phyloP scores from a whole-genome alignment of 1,284 basidiomycete genomes.

The Omphalotus olearius region DNA sequence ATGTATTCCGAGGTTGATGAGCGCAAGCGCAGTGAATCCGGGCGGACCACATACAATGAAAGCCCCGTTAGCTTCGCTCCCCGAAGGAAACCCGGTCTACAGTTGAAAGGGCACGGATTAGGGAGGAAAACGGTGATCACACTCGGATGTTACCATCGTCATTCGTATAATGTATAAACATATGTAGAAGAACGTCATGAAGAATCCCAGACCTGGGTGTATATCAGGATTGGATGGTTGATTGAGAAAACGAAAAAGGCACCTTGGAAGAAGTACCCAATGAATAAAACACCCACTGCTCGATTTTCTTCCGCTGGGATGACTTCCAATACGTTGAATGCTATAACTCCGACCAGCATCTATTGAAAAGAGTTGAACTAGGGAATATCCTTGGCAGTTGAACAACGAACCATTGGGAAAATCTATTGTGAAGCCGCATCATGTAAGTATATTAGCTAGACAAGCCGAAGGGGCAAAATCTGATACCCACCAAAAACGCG shows the following conservation, averaged over 20 bases:
- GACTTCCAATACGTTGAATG: conserved; percentile 39
- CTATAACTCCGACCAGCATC: conserved; percentile 46
- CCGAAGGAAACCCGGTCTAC: conserved; percentile 43
- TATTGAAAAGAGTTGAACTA: conserved; percentile 14
- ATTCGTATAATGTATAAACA: conserved; percentile 45
- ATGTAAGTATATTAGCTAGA: not conserved
- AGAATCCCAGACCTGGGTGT: conserved; percentile 37
- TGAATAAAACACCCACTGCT: conserved; percentile 36
- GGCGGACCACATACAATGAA: conserved; percentile 45
- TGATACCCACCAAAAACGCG: conserved; percentile 33
- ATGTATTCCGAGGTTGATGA: conserved; percentile 39
- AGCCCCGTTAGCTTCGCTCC: conserved; percentile 45
- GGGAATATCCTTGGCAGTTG: not conserved
- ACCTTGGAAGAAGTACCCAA: conserved; percentile 48
- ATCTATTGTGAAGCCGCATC: conserved; percentile 22
- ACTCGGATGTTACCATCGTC: conserved; percentile 30
- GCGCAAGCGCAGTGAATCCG: conserved; percentile 44
- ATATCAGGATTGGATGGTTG: conserved; percentile 7
- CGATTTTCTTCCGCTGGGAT: conserved; percentile 31
- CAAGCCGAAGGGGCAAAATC: not conserved
- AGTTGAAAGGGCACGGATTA: not conserved
- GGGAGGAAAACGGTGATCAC: not conserved
- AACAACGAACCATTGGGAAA: conserved; percentile 37
- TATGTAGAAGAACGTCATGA: conserved; percentile 49
- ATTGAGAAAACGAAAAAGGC: conserved; percentile 1